These are phyloP conservation scores for Eutrema japonicum DNA, from an alignment of 345 rosid species.

Conservation along the genomic window DNA sequence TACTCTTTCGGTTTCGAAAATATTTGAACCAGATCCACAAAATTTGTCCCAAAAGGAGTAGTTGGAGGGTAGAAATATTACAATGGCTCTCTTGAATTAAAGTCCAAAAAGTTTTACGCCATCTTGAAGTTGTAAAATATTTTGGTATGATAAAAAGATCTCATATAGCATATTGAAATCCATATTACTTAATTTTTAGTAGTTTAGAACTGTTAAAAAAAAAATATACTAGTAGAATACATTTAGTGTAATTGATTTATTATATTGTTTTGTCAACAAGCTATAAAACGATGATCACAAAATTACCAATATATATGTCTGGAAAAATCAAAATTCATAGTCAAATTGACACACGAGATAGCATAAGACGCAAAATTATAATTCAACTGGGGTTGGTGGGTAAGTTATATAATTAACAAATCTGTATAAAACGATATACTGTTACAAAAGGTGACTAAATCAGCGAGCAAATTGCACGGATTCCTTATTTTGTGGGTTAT, in stretches of 20 bases:
- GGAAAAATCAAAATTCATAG: background rate
- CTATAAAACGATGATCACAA: background rate
- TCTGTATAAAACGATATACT: slow-evolving; percentile 18
- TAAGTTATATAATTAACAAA: slow-evolving; percentile 23
- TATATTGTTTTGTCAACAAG: background rate
- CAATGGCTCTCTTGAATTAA: background rate
- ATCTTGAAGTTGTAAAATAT: background rate
- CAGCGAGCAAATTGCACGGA: slow-evolving; percentile 33
- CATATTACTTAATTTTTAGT: background rate
- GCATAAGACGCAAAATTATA: slow-evolving; percentile 1
- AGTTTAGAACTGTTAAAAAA: background rate
- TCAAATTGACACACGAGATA: slow-evolving; percentile 7
- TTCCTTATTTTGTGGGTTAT: slow-evolving; percentile 34
- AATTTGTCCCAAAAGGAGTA: background rate
- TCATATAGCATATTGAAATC: background rate
- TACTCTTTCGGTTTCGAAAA: background rate
- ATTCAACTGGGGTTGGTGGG: slow-evolving; percentile 10
- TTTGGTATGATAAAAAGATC: background rate
- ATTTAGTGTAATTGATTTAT: background rate
- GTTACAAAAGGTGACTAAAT: slow-evolving; percentile 29
- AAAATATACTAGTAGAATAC: background rate
- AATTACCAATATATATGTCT: slow-evolving; percentile 11
- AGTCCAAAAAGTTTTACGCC: background rate
- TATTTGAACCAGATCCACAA: background rate
- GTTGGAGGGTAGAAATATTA: background rate